A percentile compares a stretch with the other conserved stretches of the same genome.
phyloP scores from a whole-genome alignment of 495 filamentous ascomycete genomes.

The Aspergillus kassunensis region DNA sequence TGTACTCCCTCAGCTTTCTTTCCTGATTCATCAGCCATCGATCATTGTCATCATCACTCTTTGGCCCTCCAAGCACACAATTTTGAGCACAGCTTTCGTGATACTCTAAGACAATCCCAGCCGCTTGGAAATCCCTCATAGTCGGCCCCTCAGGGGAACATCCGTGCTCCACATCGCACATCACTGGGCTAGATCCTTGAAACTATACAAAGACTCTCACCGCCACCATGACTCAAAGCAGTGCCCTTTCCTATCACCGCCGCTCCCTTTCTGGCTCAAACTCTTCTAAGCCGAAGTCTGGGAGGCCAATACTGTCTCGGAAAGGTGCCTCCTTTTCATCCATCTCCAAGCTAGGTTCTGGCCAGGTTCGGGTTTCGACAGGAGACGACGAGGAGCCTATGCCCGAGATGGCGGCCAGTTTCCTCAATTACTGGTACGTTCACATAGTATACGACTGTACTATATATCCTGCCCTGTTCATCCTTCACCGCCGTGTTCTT shows the following conservation, averaged over 20 bases:
- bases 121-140: constrained; percentile 31
- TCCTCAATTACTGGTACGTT: constrained; percentile 63
- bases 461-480: background rate
- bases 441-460: constrained; percentile 5
- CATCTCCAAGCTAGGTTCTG: constrained; percentile 41
- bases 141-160: constrained; percentile 23
- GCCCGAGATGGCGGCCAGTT: constrained; percentile 55
- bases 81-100: background rate
- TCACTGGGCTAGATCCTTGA: constrained; percentile 27
- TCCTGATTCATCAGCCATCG: background rate
- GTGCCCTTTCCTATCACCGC: constrained; percentile 29
- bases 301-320: constrained; percentile 34
- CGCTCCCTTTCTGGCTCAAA: constrained; percentile 34
- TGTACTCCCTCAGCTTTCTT: constrained; percentile 16
- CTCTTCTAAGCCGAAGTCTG: constrained; percentile 29
- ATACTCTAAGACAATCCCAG: constrained; percentile 19
- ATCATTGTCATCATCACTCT: too few species aligned
- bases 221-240: constrained; percentile 45
- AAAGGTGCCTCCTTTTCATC: constrained; percentile 34
- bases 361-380: constrained; percentile 21
- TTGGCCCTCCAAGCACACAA: constrained; percentile 2
- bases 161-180: constrained; percentile 35
- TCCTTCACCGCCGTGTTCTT: constrained; percentile 7
- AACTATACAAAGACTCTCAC: constrained; percentile 31
- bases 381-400: constrained; percentile 44